phyloP scores from a whole-genome alignment of 2,329 filamentous ascomycete species.

The Macrophomina pseudophaseolina region DNA sequence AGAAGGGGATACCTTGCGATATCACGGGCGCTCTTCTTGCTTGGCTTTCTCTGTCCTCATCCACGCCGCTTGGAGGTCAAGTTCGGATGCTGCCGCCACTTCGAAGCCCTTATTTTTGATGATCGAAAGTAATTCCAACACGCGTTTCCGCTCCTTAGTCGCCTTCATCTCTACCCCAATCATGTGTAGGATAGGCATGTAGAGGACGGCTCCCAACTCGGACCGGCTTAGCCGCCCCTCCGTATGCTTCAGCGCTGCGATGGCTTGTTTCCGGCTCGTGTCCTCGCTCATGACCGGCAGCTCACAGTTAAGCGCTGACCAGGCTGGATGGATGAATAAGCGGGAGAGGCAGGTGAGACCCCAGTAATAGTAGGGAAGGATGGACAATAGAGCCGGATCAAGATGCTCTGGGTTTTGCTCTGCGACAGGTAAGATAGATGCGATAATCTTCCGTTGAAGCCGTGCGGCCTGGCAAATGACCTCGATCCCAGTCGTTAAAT shows the following conservation, averaged over 20 bases:
- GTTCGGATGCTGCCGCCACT: conserved; percentile 6
- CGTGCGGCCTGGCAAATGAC: conserved; percentile 21
- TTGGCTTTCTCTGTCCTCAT: no score
- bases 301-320: conserved; percentile 23
- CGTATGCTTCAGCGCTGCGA: conserved; percentile 17
- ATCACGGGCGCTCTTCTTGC: no score
- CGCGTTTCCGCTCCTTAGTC: conserved; percentile 15
- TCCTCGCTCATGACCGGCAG: conserved; percentile 22
- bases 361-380: conserved; percentile 25
- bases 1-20: no score
- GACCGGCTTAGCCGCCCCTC: conserved; percentile 18
- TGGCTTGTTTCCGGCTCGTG: conserved; percentile 23
- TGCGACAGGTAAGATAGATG: conserved; percentile 12
- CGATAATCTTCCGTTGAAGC: conserved; percentile 22
- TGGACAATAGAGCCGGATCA: not conserved
- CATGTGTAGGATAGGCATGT: conserved; percentile 17
- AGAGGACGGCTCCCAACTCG: conserved; percentile 21
- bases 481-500: conserved; percentile 21
- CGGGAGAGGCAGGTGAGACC: conserved; percentile 18
- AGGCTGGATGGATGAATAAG: conserved; percentile 21
- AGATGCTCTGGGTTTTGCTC: not conserved
- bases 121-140: conserved; percentile 13
- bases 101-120: conserved; percentile 26
- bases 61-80: conserved; percentile 16
- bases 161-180: conserved; percentile 24